Conservation (phyloP, 2,329 filamentous ascomycete genomes). For the Venturia effusa region DNA sequence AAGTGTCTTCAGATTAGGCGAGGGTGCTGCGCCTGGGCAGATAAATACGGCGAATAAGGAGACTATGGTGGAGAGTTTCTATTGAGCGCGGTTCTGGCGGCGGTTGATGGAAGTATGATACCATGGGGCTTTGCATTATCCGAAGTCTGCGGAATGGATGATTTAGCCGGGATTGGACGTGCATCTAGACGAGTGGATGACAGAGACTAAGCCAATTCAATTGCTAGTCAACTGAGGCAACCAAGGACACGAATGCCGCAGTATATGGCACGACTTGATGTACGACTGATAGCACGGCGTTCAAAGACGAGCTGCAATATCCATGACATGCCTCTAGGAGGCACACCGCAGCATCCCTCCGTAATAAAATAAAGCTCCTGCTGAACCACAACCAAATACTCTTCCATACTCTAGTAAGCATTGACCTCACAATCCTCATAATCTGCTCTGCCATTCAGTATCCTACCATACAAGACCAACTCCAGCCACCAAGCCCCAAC, state of each 20-base stretch:
- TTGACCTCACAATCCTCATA: too few species aligned
- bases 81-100: conserved; percentile 44
- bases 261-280: neutral
- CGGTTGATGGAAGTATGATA: neutral
- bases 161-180: neutral
- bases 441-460: too few species aligned
- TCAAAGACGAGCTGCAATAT: neutral
- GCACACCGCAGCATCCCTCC: neutral
- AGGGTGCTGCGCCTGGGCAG: conserved; percentile 64
- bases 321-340: neutral
- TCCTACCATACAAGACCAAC: too few species aligned
- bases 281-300: neutral
- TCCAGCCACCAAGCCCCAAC: too few species aligned
- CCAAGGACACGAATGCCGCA: neutral
- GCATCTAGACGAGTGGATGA: neutral
- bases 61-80: conserved; percentile 98
- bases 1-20: conserved; percentile 87
- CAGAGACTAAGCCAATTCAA: too few species aligned
- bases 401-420: too few species aligned
- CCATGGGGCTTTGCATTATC: conserved; percentile 1
- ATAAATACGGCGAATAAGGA: conserved; percentile 87
- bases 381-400: too few species aligned
- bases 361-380: neutral
- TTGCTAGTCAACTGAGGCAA: neutral
- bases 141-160: neutral